These are phyloP conservation scores for Bimuria novae-zelandiae DNA, from an alignment of 2,329 filamentous ascomycete species.

Conservation along the genomic window DNA sequence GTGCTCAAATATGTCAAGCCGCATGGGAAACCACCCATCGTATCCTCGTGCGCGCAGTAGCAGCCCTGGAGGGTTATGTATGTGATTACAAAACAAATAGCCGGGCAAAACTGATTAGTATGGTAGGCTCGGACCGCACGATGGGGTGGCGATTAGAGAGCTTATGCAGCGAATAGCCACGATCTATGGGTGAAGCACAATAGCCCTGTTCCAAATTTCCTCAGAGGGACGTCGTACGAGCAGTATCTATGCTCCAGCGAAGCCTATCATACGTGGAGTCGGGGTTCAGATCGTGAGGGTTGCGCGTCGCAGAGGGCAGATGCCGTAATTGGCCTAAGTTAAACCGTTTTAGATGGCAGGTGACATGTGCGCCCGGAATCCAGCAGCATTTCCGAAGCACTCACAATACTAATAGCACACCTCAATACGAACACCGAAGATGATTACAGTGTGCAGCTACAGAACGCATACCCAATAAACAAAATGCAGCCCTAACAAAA, in stretches of 20 bases:
- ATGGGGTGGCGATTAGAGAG: neutral
- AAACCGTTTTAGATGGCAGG: neutral
- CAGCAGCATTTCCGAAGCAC: neutral
- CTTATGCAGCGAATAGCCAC: neutral
- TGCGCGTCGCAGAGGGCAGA: neutral
- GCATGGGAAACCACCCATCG: conserved; percentile 4
- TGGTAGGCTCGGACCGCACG: neutral
- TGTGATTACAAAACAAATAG: conserved; percentile 38
- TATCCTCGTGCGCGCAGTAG: conserved; percentile 1
- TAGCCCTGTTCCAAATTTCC: too few relatives aligned
- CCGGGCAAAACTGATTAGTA: conserved; percentile 18
- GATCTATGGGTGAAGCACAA: too few relatives aligned
- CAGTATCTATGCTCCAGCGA: too few relatives aligned
- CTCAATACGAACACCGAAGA: too few relatives aligned
- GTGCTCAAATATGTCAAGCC: conserved; percentile 8
- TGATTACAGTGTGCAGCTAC: too few relatives aligned
- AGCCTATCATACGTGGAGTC: too few relatives aligned
- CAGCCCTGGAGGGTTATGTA: conserved; percentile 5
- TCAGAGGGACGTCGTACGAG: too few relatives aligned
- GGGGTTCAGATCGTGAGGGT: neutral
- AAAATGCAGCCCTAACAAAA: too few relatives aligned
- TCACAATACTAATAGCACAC: too few relatives aligned
- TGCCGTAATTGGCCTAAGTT: neutral
- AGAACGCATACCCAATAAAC: too few relatives aligned
- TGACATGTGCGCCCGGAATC: neutral